Evolutionary conservation across 164 flowering plant genomes (phyloP).

Genomic region (Pachysandra terminalis): DNA sequence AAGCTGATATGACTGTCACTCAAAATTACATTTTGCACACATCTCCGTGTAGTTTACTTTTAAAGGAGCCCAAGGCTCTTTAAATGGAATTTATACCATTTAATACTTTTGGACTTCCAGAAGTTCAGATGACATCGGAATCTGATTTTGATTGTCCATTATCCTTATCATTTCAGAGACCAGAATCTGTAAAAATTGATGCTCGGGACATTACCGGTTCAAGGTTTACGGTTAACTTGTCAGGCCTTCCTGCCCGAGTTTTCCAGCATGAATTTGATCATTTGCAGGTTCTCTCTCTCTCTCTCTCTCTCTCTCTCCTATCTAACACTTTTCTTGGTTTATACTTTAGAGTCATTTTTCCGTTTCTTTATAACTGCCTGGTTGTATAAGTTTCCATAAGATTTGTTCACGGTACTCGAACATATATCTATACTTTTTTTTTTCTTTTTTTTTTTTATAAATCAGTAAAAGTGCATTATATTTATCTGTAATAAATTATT

Average conservation of each 20-base stretch:
- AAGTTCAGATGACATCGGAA: neutral
- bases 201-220: constrained; percentile 79
- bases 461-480: no score
- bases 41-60: neutral
- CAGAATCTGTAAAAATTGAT: constrained; percentile 81
- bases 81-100: neutral
- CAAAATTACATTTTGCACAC: neutral
- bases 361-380: no score
- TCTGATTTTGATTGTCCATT: constrained; percentile 1
- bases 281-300: constrained; percentile 50
- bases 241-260: constrained; percentile 80
- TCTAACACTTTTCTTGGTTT: no score
- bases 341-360: no score
- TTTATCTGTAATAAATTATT: no score
- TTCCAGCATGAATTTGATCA: constrained; percentile 99
- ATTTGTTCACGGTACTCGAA: no score
- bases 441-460: no score
- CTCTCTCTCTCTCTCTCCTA: no score
- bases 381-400: no score
- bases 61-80: neutral
- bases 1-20: neutral
- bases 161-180: constrained; percentile 57
- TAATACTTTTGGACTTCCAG: neutral
- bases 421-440: no score
- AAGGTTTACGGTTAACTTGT: constrained; percentile 61